These are phyloP conservation scores for Xanthoceras sorbifolium DNA, from an alignment of 345 rosid species.

Conservation along the genomic window DNA sequence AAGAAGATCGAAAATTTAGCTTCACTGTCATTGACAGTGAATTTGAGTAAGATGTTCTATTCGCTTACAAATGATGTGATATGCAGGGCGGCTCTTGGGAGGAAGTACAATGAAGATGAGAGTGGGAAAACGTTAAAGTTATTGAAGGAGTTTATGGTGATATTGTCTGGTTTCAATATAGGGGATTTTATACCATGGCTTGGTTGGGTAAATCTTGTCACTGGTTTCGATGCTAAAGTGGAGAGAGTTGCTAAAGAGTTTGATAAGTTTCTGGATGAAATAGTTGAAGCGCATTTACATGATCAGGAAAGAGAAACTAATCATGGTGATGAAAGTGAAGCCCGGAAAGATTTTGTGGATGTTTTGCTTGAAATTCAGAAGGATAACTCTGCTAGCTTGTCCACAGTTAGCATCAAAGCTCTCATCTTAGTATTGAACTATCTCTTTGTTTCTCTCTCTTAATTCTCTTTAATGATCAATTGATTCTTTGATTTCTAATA, in stretches of 20 bases:
- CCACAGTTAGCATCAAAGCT: constrained; percentile 38
- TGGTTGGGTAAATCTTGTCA: constrained; percentile 12
- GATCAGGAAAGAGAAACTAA: no score
- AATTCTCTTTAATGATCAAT: no score
- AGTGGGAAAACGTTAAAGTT: constrained; percentile 2
- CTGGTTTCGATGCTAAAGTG: constrained; percentile 9
- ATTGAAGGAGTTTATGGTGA: neutral
- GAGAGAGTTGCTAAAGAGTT: constrained; percentile 12
- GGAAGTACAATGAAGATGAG: constrained; percentile 16
- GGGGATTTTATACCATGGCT: constrained; percentile 24
- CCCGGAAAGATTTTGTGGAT: constrained; percentile 32
- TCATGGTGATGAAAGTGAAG: no score
- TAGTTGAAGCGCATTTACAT: constrained; percentile 15
- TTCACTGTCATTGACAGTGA: constrained; percentile 8
- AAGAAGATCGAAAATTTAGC: neutral
- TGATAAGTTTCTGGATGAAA: constrained; percentile 9
- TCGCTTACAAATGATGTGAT: constrained; percentile 14
- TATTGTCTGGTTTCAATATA: neutral
- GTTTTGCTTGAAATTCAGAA: constrained; percentile 37
- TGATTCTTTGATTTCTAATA: neutral
- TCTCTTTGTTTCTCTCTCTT: no score
- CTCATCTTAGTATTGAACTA: constrained; percentile 40
- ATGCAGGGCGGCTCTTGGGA: constrained; percentile 17
- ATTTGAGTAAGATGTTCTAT: constrained; percentile 20
- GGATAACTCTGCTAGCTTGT: constrained; percentile 28